Base-by-base conservation (phyloP, 1,284 basidiomycete species). In the Malassezia caprae region DNA sequence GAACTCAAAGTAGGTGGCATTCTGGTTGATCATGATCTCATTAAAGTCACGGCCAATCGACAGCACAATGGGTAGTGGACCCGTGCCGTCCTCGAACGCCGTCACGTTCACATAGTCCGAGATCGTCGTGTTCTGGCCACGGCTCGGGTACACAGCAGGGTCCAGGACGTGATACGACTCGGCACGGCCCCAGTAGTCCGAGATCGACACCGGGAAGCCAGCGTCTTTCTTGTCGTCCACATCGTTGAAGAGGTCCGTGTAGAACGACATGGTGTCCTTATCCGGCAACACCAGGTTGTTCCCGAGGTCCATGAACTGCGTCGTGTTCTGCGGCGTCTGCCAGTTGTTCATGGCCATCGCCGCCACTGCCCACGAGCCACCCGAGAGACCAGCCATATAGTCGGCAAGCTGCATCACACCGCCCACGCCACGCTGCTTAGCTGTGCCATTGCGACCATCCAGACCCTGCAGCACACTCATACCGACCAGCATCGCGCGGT, bases 41-140 rank as follows among this genome's bases (percentile, higher is more conserved):
- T 74, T 73, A 1, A 68, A 68, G 58, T 78, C 77, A n/a, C 78
- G 74, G 69, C 79, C 78, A 30, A 77, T 78, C 4, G 78, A 76
- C 34, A 79, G 75, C 61, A 78, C 76, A 64, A 80, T 76, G 1
- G 78, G 73, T 47, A 63, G 68, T 5, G 73, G 73, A 43, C 62
- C 64, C 3, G 54, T 53, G 21, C 63, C 63, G 13, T 62, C 40
- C 37, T 60, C 45, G 55, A 67, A 75, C 42, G 27, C 47, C 21
- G 60, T 59, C 8, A 59, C 60, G 60, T 69, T 71, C 12, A 52
- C 45, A 30, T 71, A 62, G 49, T 73, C 68, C 44, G 58, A 58
- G 53, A 60, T 69, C 10, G 63, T 63, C 6, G 67, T 62, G 26
- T 54, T 60, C 44, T 59, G 58, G 44, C 63, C 70, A 48, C 72